Base-by-base conservation (phyloP, 2,329 filamentous ascomycete species). In the Xylariaceae sp. region DNA sequence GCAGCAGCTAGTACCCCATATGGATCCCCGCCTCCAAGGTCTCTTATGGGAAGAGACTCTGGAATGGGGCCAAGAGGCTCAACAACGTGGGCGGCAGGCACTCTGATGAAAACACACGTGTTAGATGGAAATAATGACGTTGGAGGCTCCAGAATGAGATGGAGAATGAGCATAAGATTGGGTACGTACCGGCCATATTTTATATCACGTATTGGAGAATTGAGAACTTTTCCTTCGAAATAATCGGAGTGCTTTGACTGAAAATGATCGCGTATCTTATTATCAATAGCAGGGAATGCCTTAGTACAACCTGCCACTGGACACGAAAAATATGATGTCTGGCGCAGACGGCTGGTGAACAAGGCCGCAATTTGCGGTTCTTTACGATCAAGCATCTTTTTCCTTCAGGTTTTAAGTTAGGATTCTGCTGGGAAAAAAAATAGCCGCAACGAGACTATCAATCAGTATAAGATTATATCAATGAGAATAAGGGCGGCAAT, bases 111-210 rank as follows among this genome's bases (percentile, higher is more conserved):
- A 47, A 34, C 14, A 45, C 17, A 44, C 6, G 31, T 51, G 47
- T 58, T 44, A 59, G 52, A 28, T 37, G 2, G 1, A 14, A 14
- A 46, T 28, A 29, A 12, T 6, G 21, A 19, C n/a, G n/a, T 17
- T 14, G 12, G 29, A 36, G 19, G 24, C 19, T 19, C n/a, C 17
- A 26, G 12, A 43, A 14, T 4, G 9, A 23, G n/a, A 41, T n/a
- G n/a, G n/a, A n/a, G n/a, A n/a, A n/a, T n/a, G n/a, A n/a, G n/a
- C n/a, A n/a, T n/a, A n/a, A n/a, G n/a, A n/a, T n/a, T n/a, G n/a
- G n/a, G n/a, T n/a, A 46, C 47, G 7, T 62, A 62, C 60, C 60
- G 48, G 29, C 52, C 45, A 21, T 31, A 37, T 47, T 60, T 62
- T 1, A 62, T 37, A 31, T 60, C 48, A 1, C 53, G 53, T 23